Conservation (phyloP, 371 early-diverging fungal species). For the Rhizomucor miehei region DNA sequence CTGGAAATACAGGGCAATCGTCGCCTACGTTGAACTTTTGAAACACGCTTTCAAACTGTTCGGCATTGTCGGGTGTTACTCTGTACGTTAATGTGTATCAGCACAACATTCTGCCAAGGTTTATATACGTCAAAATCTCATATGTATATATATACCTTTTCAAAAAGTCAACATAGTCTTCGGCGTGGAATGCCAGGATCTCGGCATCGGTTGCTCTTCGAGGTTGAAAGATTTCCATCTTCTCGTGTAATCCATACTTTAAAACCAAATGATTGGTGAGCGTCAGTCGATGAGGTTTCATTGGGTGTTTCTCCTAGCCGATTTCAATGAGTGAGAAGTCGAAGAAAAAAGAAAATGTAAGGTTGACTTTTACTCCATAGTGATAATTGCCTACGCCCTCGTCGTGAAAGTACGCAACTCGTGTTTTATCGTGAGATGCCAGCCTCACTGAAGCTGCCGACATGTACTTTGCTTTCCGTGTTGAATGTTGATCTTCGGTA, state of each 20-base stretch:
- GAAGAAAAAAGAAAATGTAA: background rate
- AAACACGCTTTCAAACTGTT: slow-evolving; percentile 63
- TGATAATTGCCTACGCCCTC: slow-evolving; percentile 89
- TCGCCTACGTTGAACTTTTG: slow-evolving; percentile 88
- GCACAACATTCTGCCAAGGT: background rate
- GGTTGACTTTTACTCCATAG: slow-evolving; percentile 66
- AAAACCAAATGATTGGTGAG: slow-evolving; percentile 90
- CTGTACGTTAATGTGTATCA: slow-evolving; percentile 38
- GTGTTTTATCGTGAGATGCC: slow-evolving; percentile 51
- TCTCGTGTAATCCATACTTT: slow-evolving; percentile 80
- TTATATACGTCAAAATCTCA: no score
- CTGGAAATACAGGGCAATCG: slow-evolving; percentile 98
- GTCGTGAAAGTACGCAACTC: slow-evolving; percentile 86
- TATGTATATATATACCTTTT: no score
- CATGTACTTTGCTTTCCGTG: slow-evolving; percentile 35
- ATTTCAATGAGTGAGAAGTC: background rate
- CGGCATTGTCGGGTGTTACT: slow-evolving; percentile 89
- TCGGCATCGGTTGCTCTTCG: slow-evolving; percentile 94
- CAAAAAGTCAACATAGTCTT: slow-evolving; percentile 98
- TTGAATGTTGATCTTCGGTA: slow-evolving; percentile 34
- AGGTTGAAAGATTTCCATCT: slow-evolving; percentile 90
- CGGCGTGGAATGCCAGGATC: slow-evolving; percentile 93
- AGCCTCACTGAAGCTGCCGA: slow-evolving; percentile 29
- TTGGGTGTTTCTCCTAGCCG: slow-evolving; percentile 81
- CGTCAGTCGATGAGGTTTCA: slow-evolving; percentile 95